A percentile compares a stretch with the other conserved stretches of the same genome.
phyloP scores from a whole-genome alignment of 176 grass and related monocot genomes.

The Neostapfia colusana region DNA sequence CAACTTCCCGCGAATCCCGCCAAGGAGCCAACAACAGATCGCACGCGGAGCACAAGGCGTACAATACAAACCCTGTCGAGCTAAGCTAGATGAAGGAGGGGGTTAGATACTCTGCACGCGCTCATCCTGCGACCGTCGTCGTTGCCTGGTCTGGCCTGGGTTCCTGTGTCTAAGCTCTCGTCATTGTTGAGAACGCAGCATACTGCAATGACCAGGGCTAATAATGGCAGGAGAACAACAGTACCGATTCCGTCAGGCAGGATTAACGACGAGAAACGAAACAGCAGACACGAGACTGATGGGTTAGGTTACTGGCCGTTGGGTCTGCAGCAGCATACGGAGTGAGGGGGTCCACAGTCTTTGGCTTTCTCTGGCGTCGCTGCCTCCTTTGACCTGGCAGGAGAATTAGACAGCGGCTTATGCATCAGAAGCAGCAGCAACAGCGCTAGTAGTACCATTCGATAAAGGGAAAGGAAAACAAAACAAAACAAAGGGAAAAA shows the following conservation, averaged over 20 bases:
- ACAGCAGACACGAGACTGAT: neutral
- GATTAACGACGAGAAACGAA: neutral
- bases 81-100: too few relatives aligned
- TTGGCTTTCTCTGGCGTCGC: constrained; percentile 83
- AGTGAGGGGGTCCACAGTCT: constrained; percentile 59
- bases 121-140: neutral
- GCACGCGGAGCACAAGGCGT: constrained; percentile 44
- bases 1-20: neutral
- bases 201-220: too few relatives aligned
- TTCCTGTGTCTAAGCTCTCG: too few relatives aligned
- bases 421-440: neutral
- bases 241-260: too few relatives aligned
- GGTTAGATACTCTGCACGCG: constrained; percentile 25
- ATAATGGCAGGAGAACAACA: too few relatives aligned
- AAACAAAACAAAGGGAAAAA: constrained; percentile 28
- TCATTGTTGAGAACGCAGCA: too few relatives aligned
- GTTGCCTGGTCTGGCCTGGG: too few relatives aligned
- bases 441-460: constrained; percentile 2
- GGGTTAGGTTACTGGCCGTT: constrained; percentile 28
- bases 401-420: constrained; percentile 44
- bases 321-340: constrained; percentile 41
- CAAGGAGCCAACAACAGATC: constrained; percentile 16
- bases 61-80: constrained; percentile 41
- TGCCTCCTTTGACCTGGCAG: constrained; percentile 78
- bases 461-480: constrained; percentile 48